phyloP scores from a whole-genome alignment of 352 stramenopile genomes.

The Phytophthora ramorum region DNA sequence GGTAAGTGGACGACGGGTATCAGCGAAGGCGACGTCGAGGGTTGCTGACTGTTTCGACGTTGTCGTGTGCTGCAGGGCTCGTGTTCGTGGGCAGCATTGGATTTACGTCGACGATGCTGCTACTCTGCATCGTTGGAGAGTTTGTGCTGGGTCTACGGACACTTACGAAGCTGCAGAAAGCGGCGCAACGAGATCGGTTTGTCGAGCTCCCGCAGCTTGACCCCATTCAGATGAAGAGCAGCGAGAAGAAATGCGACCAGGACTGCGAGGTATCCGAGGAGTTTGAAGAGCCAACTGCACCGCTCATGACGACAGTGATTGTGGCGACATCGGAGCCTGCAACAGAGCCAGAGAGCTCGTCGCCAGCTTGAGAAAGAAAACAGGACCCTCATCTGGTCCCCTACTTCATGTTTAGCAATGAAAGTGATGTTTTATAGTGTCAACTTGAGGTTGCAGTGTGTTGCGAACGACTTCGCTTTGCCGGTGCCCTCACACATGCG shows the following conservation, averaged over 20 bases:
- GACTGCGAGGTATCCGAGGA: constrained; percentile 11
- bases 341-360: constrained; percentile 5
- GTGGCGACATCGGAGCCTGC: not conserved
- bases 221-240: constrained; percentile 1
- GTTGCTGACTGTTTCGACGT: not conserved
- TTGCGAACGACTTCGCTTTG: not conserved
- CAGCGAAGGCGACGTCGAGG: not conserved
- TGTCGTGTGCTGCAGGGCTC: constrained; percentile 29
- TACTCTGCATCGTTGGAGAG: constrained; percentile 54
- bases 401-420: not conserved
- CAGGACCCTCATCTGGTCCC: not conserved
- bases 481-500: constrained; percentile 14
- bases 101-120: constrained; percentile 50
- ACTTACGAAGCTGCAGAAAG: constrained; percentile 46
- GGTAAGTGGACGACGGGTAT: constrained; percentile 23
- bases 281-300: constrained; percentile 20
- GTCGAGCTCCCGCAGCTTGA: constrained; percentile 54
- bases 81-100: constrained; percentile 49
- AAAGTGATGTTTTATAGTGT: constrained; percentile 4
- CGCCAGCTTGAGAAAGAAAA: not conserved
- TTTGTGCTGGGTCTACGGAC: constrained; percentile 52
- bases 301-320: constrained; percentile 25
- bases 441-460: not conserved
- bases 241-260: constrained; percentile 4
- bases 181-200: constrained; percentile 35